Evolutionary conservation across 2,329 filamentous ascomycete species (phyloP), one percentile per base, ranked within the genome.

Genomic region (Phoma sp.): DNA sequence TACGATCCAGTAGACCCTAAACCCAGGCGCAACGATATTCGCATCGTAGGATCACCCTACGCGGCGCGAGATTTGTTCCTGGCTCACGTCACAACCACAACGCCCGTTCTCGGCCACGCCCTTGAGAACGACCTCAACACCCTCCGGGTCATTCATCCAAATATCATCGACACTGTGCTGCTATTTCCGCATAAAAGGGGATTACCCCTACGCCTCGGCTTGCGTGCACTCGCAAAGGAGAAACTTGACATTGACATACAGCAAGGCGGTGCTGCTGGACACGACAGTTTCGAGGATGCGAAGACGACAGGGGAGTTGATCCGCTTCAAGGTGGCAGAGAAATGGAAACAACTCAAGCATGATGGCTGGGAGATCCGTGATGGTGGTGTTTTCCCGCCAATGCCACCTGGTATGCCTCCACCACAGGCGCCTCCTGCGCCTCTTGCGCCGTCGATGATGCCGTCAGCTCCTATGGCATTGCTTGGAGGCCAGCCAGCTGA

Each of bases 111-210:
- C 39, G 95, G 95, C 0, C 95, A 99, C 73, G 93, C 92, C 0
- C 85, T 98, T 7, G 95, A 99, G 68, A 99, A 99, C 70, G 95
- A 99, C 67, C 83, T 99, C 49, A 97, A 96, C 71, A 85, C 88
- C 2, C 82, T 89, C 33, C 89, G 93, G 29, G 83, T 98, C 43
- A 87, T 96, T 37, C 95, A 98, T 66, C 90, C 90, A 0, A 89
- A 84, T 0, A 81, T 97, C 47, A 84, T 97, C 66, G 93, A 98
- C 73, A 97, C 93, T 0, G 86, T 92, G 0, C 77, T 97, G 0
- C 82, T 97, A 0, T 99, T 86, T 71, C 92, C 93, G 0, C 92
- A 96, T 68, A 85, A 81, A 12, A 80, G 80, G 14, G 92, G 92
- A 1, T 78, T 97, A 1, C 95, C 95, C 0, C 83, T 87, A 47